Evolutionary conservation across 257 asterid species (phyloP).

Genomic region (Lithospermum erythrorhizon): DNA sequence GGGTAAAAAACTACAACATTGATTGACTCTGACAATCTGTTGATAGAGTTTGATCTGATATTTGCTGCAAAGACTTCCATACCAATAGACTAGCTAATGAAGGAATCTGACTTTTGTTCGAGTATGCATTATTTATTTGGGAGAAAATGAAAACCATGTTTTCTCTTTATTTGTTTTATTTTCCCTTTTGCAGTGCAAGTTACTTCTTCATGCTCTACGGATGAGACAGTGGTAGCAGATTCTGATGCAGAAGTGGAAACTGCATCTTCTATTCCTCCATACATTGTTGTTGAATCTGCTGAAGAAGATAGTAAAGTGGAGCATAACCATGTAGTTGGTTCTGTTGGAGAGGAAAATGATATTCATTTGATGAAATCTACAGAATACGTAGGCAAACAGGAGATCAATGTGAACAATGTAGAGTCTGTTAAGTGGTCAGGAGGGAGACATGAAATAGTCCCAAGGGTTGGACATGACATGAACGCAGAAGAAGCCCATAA

Average conservation of each 20-base stretch:
- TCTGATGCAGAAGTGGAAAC: constrained; percentile 81
- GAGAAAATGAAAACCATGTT: not conserved
- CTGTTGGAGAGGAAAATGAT: constrained; percentile 20
- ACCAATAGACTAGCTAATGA: no score
- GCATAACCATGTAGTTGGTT: constrained; percentile 18
- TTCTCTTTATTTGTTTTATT: not conserved
- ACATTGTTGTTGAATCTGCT: constrained; percentile 29
- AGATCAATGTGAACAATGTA: constrained; percentile 9
- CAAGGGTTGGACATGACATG: constrained; percentile 24
- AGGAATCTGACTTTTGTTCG: no score
- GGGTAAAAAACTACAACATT: no score
- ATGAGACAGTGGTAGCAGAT: constrained; percentile 91
- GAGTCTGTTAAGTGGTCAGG: constrained; percentile 16
- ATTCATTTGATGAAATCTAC: constrained; percentile 26
- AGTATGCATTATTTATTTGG: no score
- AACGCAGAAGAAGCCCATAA: constrained; percentile 25
- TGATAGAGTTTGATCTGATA: no score
- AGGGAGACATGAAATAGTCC: constrained; percentile 13
- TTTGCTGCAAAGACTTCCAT: no score
- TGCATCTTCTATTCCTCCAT: constrained; percentile 37
- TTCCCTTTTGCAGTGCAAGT: constrained; percentile 53
- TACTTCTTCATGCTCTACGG: constrained; percentile 92
- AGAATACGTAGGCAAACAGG: constrained; percentile 26
- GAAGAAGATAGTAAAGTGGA: constrained; percentile 33
- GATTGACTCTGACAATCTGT: no score